phyloP scores from a whole-genome alignment of 148 eudicot genomes.

The Arctostaphylos glauca region DNA sequence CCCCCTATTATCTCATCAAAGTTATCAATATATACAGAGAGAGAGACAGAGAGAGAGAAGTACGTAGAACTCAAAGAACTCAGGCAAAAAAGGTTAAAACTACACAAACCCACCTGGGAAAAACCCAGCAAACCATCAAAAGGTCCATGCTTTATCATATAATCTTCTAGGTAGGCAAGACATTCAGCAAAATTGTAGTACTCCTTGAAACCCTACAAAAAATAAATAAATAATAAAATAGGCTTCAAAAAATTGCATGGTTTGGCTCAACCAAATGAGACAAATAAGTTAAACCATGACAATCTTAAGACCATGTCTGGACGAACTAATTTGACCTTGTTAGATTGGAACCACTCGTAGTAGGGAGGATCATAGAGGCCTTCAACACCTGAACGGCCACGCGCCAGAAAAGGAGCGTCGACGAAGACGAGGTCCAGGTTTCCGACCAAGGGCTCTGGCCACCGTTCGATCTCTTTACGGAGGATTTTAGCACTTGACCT shows the following conservation, averaged over 20 bases:
- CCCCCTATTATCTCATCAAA: conserved; percentile 6
- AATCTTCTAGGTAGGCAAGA: conserved; percentile 23
- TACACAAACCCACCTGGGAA: conserved; percentile 21
- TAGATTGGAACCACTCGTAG: conserved; percentile 21
- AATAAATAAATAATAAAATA: too few species aligned
- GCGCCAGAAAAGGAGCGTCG: conserved; percentile 19
- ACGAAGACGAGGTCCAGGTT: conserved; percentile 20
- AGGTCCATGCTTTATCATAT: conserved; percentile 24
- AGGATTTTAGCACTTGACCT: conserved; percentile 20
- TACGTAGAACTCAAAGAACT: neutral
- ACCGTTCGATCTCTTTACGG: conserved; percentile 12
- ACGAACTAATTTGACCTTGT: conserved; percentile 15
- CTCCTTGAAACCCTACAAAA: conserved; percentile 10
- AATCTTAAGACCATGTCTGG: too few species aligned
- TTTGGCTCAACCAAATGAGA: neutral
- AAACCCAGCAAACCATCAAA: conserved; percentile 29
- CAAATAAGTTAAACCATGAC: neutral
- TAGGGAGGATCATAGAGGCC: conserved; percentile 22
- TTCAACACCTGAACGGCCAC: conserved; percentile 15
- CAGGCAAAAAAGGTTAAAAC: neutral
- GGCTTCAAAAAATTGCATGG: neutral
- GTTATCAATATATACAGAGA: neutral
- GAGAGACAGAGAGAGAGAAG: neutral
- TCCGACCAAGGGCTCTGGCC: conserved; percentile 18
- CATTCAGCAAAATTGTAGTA: conserved; percentile 19